These are phyloP conservation scores for Stemphylium vesicarium DNA, from an alignment of 2,329 filamentous ascomycete genomes.

Conservation along the genomic window DNA sequence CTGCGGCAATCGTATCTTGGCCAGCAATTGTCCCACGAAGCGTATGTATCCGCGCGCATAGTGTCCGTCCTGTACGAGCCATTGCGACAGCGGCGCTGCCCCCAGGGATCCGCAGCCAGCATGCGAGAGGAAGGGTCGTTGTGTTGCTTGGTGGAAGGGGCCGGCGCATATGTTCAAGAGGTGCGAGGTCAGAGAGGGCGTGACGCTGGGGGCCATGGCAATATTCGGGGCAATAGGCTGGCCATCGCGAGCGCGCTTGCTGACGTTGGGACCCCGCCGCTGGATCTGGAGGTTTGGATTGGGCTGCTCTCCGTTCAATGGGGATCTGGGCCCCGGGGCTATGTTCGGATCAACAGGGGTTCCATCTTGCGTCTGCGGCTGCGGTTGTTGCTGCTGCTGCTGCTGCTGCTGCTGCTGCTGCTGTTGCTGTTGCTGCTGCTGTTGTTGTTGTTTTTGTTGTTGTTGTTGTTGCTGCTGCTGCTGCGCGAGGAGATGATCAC, in stretches of 20 bases:
- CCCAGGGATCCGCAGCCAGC: constrained; percentile 68
- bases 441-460: constrained; percentile 19
- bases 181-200: constrained; percentile 62
- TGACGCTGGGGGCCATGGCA: constrained; percentile 27
- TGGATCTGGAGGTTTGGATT: constrained; percentile 57
- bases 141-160: constrained; percentile 64
- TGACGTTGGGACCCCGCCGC: constrained; percentile 50
- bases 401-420: constrained; percentile 21
- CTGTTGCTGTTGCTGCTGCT: constrained; percentile 18
- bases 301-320: constrained; percentile 55
- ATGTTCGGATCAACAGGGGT: constrained; percentile 22
- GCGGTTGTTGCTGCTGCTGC: constrained; percentile 16
- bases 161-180: constrained; percentile 59
- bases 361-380: constrained; percentile 25
- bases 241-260: constrained; percentile 47
- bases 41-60: constrained; percentile 74
- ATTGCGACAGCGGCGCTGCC: constrained; percentile 63
- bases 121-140: constrained; percentile 69
- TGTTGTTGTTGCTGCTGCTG: constrained; percentile 22
- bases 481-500: constrained; percentile 36
- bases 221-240: constrained; percentile 44
- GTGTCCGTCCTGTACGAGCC: constrained; percentile 75
- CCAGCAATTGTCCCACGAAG: constrained; percentile 69
- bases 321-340: constrained; percentile 37
- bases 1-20: constrained; percentile 64